A percentile compares a stretch with the other conserved stretches of the same genome.
These are phyloP conservation scores for Mycena amicta DNA, from an alignment of 768 basidiomycete genomes.

Conservation along the genomic window DNA sequence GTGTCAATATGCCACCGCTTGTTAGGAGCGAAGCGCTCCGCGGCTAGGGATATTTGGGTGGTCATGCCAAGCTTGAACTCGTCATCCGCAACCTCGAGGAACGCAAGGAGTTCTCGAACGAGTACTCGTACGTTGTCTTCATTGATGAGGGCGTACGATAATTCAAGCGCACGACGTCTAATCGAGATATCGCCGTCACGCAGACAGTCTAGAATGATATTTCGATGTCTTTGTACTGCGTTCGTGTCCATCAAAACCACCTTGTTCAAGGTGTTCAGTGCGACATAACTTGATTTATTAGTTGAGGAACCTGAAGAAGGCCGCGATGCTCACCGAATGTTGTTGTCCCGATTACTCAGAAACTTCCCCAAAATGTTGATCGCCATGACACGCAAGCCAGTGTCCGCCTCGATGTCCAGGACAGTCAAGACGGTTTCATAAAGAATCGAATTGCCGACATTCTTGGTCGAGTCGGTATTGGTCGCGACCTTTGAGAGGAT, in stretches of 20 bases:
- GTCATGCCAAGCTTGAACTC: constrained; percentile 99
- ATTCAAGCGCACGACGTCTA: constrained; percentile 91
- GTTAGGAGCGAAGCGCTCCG: constrained; percentile 95
- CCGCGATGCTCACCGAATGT: constrained; percentile 76
- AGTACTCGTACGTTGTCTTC: constrained; percentile 92
- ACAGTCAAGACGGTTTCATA: constrained; percentile 98
- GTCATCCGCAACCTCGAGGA: constrained; percentile 97
- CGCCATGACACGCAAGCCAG: constrained; percentile 95
- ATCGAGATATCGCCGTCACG: constrained; percentile 99
- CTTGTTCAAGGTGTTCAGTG: constrained; percentile 96
- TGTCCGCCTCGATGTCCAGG: constrained; percentile 96
- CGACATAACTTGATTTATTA: constrained; percentile 77
- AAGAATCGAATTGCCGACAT: constrained; percentile 96
- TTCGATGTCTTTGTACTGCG: constrained; percentile 96
- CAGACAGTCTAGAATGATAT: constrained; percentile 98
- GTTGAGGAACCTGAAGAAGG: not conserved
- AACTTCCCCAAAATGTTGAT: constrained; percentile 99
- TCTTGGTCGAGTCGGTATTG: constrained; percentile 96
- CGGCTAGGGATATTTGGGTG: constrained; percentile 93
- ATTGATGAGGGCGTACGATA: constrained; percentile 96
- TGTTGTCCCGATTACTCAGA: constrained; percentile 96
- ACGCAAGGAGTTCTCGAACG: constrained; percentile 89
- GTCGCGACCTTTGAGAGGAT: no score
- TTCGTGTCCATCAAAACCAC: constrained; percentile 97
- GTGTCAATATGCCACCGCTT: constrained; percentile 99